These are phyloP conservation scores for Tephrocybe sp. DNA, from an alignment of 768 basidiomycete species.

Conservation along the genomic window DNA sequence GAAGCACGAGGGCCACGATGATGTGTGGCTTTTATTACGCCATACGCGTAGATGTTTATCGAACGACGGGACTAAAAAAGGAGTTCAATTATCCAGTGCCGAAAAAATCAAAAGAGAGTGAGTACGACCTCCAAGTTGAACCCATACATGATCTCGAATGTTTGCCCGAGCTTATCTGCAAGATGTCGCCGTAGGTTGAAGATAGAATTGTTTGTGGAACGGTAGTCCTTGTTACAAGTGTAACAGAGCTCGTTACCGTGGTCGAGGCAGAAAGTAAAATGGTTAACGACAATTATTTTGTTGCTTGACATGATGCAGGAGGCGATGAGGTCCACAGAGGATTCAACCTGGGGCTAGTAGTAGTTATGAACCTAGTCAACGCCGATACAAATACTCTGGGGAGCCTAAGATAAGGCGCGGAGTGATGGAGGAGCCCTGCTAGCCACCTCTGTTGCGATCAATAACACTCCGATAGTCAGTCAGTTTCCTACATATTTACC, in stretches of 20 bases:
- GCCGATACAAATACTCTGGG: background rate
- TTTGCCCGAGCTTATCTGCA: conserved; percentile 6
- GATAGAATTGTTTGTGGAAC: conserved; percentile 10
- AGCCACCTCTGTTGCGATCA: background rate
- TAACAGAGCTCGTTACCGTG: conserved; percentile 15
- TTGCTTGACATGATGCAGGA: conserved; percentile 4
- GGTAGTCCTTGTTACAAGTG: conserved; percentile 14
- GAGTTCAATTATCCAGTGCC: background rate
- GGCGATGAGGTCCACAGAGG: background rate
- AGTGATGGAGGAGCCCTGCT: conserved; percentile 13
- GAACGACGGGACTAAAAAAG: conserved; percentile 4
- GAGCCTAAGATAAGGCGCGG: background rate
- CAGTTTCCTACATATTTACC: too few relatives aligned
- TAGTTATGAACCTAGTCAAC: background rate
- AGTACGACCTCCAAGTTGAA: conserved; percentile 12
- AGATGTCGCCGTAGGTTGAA: conserved; percentile 2
- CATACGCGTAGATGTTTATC: conserved; percentile 14
- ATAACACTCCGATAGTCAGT: conserved; percentile 5
- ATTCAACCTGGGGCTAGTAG: background rate
- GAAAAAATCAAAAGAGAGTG: background rate
- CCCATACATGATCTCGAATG: conserved; percentile 9
- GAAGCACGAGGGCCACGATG: conserved; percentile 16
- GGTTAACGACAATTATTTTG: conserved; percentile 17
- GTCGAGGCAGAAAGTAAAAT: conserved; percentile 16
- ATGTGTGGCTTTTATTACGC: conserved; percentile 16